phyloP scores from a whole-genome alignment of 176 grass and related monocot genomes.

The Triticum aestivum region DNA sequence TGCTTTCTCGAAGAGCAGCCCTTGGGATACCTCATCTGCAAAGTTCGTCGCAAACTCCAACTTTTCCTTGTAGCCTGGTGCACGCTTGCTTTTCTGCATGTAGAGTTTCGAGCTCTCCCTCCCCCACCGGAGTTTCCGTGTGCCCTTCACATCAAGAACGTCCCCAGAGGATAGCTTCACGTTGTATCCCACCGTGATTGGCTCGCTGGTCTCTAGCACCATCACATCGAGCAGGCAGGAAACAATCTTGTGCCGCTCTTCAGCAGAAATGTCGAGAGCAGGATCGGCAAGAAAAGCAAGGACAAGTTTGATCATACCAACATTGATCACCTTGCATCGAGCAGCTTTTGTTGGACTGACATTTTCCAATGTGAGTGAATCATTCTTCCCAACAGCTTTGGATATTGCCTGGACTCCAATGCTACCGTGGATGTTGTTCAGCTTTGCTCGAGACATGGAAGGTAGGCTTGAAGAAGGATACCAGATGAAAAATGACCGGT shows the following conservation, averaged over 20 bases:
- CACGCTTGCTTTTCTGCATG: background rate
- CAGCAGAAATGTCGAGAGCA: constrained; percentile 30
- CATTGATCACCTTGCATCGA: constrained; percentile 13
- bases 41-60: constrained; percentile 60
- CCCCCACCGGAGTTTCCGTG: constrained; percentile 52
- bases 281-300: constrained; percentile 51
- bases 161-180: constrained; percentile 36
- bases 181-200: constrained; percentile 48
- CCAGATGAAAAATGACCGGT: constrained; percentile 56
- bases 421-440: constrained; percentile 49
- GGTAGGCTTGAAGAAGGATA: constrained; percentile 34
- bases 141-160: constrained; percentile 29
- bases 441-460: constrained; percentile 28
- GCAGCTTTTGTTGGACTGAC: background rate
- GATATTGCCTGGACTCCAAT: constrained; percentile 60
- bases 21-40: constrained; percentile 45
- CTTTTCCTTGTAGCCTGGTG: constrained; percentile 25
- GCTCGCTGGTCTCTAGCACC: constrained; percentile 35
- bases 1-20: constrained; percentile 55
- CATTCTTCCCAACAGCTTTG: constrained; percentile 39
- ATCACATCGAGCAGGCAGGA: constrained; percentile 37
- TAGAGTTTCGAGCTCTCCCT: constrained; percentile 40
- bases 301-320: constrained; percentile 40
- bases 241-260: constrained; percentile 42
- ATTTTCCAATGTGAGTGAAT: constrained; percentile 7